Evolutionary conservation across 441 rosid species (phyloP), one percentile per base, ranked within the genome.

Genomic region (Eutrema salsugineum): DNA sequence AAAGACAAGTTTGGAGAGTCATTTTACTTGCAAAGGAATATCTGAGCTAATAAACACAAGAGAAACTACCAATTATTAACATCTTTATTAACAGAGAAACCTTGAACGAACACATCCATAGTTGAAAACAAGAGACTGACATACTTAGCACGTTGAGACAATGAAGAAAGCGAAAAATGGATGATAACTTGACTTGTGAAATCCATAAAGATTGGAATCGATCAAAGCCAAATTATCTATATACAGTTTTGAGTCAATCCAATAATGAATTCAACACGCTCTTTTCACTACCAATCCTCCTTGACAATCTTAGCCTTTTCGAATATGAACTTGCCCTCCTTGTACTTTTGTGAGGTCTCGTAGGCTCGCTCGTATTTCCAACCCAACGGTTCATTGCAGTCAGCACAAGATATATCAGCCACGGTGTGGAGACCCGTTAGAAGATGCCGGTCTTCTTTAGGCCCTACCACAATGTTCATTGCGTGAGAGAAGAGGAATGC

Each of bases 331-430:
- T 91, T 91, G 50, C 97, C 97, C 78, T 91, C 97, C 73, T 92
- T 92, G 79, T 92, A 92, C 86, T 85, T 92, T 66, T 92, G 98
- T 0, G 93, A 81, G 1, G 78, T 79, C 64, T 87, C 90, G 9
- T 82, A 88, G 20, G 98, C 98, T 77, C 89, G 80, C 75, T 88
- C 91, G 36, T 92, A 92, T 73, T 92, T 92, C 98, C 96, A 92
- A 6, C 98, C 96, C 78, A 92, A 70, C 19, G 88, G 84, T 79
- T 88, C 81, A 6, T 75, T 77, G 72, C 98, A 92, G 79, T 92
- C 93, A 0, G 79, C 83, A 72, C 94, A 92, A 30, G 78, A 71
- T 63, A 92, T 76, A 72, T 92, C 97, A 9, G 93, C 94, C 22
- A 92, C 94, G 0, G 97, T 90, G 79, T 92, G 96, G 51, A 92